A percentile compares a stretch with the other conserved stretches of the same genome.
Conservation (phyloP, 169 alveolate species). For the Cryptosporidium xiaoi region DNA sequence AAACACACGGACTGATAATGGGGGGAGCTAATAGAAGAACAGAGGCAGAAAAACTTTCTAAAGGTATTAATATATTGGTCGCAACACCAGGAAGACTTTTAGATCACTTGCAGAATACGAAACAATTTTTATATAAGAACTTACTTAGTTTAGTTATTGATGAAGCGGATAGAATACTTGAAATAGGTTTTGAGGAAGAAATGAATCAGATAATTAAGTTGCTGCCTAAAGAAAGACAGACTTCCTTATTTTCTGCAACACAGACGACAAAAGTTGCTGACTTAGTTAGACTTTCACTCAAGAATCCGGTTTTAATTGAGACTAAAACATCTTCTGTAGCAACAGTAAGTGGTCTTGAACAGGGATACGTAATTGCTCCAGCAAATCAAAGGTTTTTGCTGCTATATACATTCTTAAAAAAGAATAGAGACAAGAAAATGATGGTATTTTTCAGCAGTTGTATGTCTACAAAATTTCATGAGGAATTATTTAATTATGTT, state of each 20-base stretch:
- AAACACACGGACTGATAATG: slow-evolving; percentile 97
- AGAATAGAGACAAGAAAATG: slow-evolving; percentile 92
- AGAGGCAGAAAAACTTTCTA: slow-evolving; percentile 95
- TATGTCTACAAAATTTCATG: slow-evolving; percentile 97
- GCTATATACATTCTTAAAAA: slow-evolving; percentile 95
- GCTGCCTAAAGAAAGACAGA: slow-evolving; percentile 96
- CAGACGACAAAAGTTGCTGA: slow-evolving; percentile 96
- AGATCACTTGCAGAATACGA: slow-evolving; percentile 98
- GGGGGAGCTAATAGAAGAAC: slow-evolving; percentile 98
- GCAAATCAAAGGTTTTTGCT: slow-evolving; percentile 95
- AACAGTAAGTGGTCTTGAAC: slow-evolving; percentile 95
- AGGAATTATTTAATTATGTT: slow-evolving; percentile 96
- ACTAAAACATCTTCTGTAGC: slow-evolving; percentile 87
- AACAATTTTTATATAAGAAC: slow-evolving; percentile 95
- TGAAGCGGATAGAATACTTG: slow-evolving; percentile 98
- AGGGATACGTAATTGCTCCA: slow-evolving; percentile 96
- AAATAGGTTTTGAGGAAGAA: slow-evolving; percentile 99
- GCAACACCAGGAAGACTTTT: slow-evolving; percentile 99
- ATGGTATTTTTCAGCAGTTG: slow-evolving; percentile 99
- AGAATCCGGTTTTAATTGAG: slow-evolving; percentile 94
- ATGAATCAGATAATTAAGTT: slow-evolving; percentile 95
- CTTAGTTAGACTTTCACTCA: slow-evolving; percentile 94
- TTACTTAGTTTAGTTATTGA: slow-evolving; percentile 95
- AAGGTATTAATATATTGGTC: slow-evolving; percentile 95
- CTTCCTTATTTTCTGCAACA: slow-evolving; percentile 98